These are phyloP conservation scores for Dactylonectria estremocensis DNA, from an alignment of 2,329 filamentous ascomycete species.

Conservation along the genomic window DNA sequence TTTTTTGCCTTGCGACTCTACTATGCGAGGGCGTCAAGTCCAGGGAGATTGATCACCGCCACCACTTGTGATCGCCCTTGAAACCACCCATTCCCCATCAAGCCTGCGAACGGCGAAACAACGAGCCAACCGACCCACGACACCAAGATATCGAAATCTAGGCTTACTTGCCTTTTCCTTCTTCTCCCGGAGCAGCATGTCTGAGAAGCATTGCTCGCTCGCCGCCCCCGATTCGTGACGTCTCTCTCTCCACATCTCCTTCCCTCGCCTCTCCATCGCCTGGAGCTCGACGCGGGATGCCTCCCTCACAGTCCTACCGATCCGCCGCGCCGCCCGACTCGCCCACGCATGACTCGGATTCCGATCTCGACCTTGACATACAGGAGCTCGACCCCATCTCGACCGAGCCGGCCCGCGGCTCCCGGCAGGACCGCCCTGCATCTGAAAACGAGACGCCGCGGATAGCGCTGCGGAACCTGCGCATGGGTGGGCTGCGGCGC, in stretches of 20 bases:
- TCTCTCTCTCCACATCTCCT: conserved; percentile 29
- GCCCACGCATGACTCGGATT: conserved; percentile 77
- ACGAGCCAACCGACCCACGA: not conserved
- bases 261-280: conserved; percentile 31
- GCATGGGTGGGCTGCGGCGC: conserved; percentile 75
- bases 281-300: conserved; percentile 64
- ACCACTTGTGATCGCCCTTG: conserved; percentile 32
- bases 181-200: conserved; percentile 43
- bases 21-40: conserved; percentile 38
- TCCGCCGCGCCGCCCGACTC: conserved; percentile 76
- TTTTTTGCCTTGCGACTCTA: conserved; percentile 11
- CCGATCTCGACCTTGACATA: conserved; percentile 83
- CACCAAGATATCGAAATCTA: not conserved
- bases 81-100: conserved; percentile 26
- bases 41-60: conserved; percentile 16
- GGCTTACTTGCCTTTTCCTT: conserved; percentile 7
- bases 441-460: conserved; percentile 64
- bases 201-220: conserved; percentile 42
- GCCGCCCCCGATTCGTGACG: conserved; percentile 34
- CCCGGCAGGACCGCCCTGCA: conserved; percentile 48
- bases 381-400: conserved; percentile 82
- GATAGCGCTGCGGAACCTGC: conserved; percentile 81
- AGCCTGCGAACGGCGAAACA: not conserved
- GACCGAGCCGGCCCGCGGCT: conserved; percentile 53
- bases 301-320: conserved; percentile 67